Percentiles rank a stretch among this genome's conserved stretches.
These are phyloP conservation scores for Talaromyces sp. DNA, from an alignment of 2,329 filamentous ascomycete genomes.

Conservation along the genomic window DNA sequence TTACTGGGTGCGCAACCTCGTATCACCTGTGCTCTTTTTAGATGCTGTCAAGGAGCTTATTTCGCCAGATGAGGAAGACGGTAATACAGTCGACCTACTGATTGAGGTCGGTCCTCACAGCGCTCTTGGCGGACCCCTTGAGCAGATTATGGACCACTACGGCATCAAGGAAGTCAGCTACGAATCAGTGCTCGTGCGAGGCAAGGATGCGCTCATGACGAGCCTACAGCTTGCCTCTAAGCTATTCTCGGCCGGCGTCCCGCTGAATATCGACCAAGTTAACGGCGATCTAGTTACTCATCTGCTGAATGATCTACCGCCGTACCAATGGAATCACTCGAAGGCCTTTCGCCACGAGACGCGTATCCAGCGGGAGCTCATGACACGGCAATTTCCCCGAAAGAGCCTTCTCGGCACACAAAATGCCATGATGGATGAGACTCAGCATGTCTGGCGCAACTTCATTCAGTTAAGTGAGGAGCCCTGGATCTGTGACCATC, in stretches of 20 bases:
- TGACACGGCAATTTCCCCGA: not conserved
- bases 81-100: conserved; percentile 3
- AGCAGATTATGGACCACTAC: too few species aligned
- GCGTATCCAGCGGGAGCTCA: conserved; percentile 25
- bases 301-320: conserved; percentile 1
- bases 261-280: too few species aligned
- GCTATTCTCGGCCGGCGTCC: too few species aligned
- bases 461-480: conserved; percentile 28
- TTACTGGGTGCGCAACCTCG: conserved; percentile 34
- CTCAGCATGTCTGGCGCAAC: conserved; percentile 26
- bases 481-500: conserved; percentile 31
- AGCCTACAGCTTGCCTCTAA: too few species aligned
- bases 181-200: too few species aligned
- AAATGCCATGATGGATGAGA: conserved; percentile 14
- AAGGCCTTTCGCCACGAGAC: conserved; percentile 42
- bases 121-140: too few species aligned
- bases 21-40: conserved; percentile 29
- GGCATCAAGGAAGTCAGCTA: too few species aligned
- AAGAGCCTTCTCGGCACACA: conserved; percentile 22
- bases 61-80: not conserved
- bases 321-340: conserved; percentile 29
- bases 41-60: conserved; percentile 18
- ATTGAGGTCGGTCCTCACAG: too few species aligned
- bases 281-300: too few species aligned
- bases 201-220: too few species aligned